Conservation (phyloP, 169 alveolate species). For the Plasmodium fragile region DNA sequence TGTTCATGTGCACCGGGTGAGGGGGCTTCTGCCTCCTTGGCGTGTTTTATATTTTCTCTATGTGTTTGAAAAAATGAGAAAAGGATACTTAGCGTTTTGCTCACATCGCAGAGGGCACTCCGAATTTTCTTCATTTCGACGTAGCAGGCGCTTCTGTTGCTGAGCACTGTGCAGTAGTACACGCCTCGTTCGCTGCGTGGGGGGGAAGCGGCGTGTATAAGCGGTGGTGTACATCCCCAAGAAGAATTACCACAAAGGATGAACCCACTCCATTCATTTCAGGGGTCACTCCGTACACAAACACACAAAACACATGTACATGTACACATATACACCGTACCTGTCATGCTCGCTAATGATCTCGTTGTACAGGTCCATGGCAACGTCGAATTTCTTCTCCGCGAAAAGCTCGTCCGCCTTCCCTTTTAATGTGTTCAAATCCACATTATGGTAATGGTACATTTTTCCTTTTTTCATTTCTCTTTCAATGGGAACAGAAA, state of each 20-base stretch:
- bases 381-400: slow-evolving; percentile 4
- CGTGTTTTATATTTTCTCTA: slow-evolving; percentile 10
- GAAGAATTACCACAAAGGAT: neutral
- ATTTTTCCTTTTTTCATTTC: neutral
- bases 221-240: neutral
- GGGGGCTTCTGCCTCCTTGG: neutral
- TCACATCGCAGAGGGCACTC: slow-evolving; percentile 53
- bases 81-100: slow-evolving; percentile 9
- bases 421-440: slow-evolving; percentile 4
- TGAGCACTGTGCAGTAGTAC: slow-evolving; percentile 36
- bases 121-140: slow-evolving; percentile 36
- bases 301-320: neutral
- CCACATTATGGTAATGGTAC: neutral
- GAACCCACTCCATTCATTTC: neutral
- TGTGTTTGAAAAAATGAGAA: slow-evolving; percentile 33
- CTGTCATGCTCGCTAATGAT: neutral
- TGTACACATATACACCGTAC: neutral
- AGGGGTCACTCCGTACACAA: neutral
- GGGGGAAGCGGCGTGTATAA: neutral
- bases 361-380: slow-evolving; percentile 24
- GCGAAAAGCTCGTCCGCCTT: slow-evolving; percentile 43
- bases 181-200: slow-evolving; percentile 34
- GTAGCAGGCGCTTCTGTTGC: slow-evolving; percentile 57
- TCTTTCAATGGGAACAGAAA: slow-evolving; percentile 30
- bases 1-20: neutral